These are phyloP conservation scores for Phytophthora colocasiae DNA, from an alignment of 352 stramenopile genomes.

Conservation along the genomic window DNA sequence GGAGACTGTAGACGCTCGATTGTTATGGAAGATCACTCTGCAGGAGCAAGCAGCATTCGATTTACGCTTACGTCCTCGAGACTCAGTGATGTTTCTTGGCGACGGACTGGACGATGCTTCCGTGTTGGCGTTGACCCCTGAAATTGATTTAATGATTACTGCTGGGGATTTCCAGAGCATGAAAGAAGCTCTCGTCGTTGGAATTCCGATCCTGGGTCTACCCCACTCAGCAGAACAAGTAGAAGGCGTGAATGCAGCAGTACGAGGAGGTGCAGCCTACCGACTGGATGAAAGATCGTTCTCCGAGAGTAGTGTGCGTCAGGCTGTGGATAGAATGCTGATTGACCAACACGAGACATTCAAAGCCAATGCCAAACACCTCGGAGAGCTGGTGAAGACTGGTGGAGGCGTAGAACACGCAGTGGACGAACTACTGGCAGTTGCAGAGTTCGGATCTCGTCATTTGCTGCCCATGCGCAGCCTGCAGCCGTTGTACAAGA, in stretches of 20 bases:
- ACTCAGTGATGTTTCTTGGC: slow-evolving; percentile 63
- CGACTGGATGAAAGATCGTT: slow-evolving; percentile 48
- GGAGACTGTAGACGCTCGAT: slow-evolving; percentile 53
- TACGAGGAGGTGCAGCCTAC: slow-evolving; percentile 60
- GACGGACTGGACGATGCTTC: slow-evolving; percentile 53
- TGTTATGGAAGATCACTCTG: slow-evolving; percentile 70
- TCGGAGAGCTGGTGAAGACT: slow-evolving; percentile 70
- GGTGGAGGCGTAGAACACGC: slow-evolving; percentile 61
- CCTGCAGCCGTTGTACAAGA: slow-evolving; percentile 82
- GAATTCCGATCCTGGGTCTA: slow-evolving; percentile 73
- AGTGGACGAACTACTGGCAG: slow-evolving; percentile 60
- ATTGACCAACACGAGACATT: slow-evolving; percentile 42
- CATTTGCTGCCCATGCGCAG: slow-evolving; percentile 65
- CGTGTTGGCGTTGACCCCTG: slow-evolving; percentile 44
- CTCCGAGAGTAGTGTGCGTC: slow-evolving; percentile 40
- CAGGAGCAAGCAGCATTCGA: slow-evolving; percentile 70
- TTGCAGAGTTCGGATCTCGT: slow-evolving; percentile 58
- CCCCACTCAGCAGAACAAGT: slow-evolving; percentile 80
- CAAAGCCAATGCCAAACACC: slow-evolving; percentile 41
- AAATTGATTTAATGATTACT: slow-evolving; percentile 70
- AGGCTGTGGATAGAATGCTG: slow-evolving; percentile 50
- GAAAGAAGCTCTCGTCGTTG: slow-evolving; percentile 65
- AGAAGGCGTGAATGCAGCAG: slow-evolving; percentile 70
- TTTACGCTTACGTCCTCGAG: slow-evolving; percentile 46
- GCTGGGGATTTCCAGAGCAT: slow-evolving; percentile 63